Conservation (phyloP, 2,329 filamentous ascomycete genomes). For the Fusarium continuum region DNA sequence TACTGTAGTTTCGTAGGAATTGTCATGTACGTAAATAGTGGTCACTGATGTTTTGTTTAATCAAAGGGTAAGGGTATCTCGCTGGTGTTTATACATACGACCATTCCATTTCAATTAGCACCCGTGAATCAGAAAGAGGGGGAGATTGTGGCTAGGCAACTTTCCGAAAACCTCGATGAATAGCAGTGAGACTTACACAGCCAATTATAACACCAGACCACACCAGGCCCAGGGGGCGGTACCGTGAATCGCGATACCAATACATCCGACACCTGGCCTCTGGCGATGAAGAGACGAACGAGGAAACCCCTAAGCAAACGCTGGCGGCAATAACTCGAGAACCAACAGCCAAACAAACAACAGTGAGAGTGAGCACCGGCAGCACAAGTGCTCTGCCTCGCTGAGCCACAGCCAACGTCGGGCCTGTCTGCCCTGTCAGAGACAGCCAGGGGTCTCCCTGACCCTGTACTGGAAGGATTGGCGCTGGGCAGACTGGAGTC, state of each 20-base stretch:
- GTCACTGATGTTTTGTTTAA: neutral
- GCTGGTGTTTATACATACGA: slow-evolving; percentile 33
- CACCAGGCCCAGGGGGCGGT: neutral
- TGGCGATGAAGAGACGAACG: slow-evolving; percentile 24
- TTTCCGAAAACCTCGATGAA: slow-evolving; percentile 7
- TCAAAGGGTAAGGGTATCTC: neutral
- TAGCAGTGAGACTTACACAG: slow-evolving; percentile 7
- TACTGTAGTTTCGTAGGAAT: neutral
- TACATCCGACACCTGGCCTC: too few relatives aligned
- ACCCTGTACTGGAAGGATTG: neutral
- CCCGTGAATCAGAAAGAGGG: neutral
- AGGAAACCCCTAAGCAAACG: neutral
- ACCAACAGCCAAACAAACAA: slow-evolving; percentile 25
- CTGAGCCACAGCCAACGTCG: slow-evolving; percentile 29
- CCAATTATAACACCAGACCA: too few relatives aligned
- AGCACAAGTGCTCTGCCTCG: slow-evolving; percentile 27
- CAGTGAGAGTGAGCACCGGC: slow-evolving; percentile 5
- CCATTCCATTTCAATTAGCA: neutral
- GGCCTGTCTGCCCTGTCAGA: slow-evolving; percentile 5
- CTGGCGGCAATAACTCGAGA: slow-evolving; percentile 30
- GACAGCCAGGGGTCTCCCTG: slow-evolving; percentile 11
- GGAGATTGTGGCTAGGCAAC: slow-evolving; percentile 13
- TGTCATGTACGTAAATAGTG: neutral
- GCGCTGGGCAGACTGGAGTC: slow-evolving; percentile 36
- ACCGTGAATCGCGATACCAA: slow-evolving; percentile 3